Percentiles rank a stretch among this genome's conserved stretches.
phyloP scores from a whole-genome alignment of 2,329 filamentous ascomycete genomes.

The Calonectria hawksworthii region DNA sequence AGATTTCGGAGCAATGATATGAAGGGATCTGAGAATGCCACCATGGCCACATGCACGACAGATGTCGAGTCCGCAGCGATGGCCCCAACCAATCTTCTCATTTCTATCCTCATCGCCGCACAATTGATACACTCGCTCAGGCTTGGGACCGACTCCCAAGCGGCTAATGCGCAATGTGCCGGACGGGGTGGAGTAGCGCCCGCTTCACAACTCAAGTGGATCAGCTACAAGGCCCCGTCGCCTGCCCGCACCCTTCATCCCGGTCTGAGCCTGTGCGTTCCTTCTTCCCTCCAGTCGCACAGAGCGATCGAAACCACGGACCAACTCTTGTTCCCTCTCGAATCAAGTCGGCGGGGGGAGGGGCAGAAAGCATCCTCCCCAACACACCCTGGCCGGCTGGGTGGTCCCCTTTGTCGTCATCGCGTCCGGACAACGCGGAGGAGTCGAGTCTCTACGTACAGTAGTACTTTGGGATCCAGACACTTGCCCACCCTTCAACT shows the following conservation, averaged over 20 bases:
- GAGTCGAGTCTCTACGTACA: constrained; percentile 11
- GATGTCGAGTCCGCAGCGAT: not conserved
- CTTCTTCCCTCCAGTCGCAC: constrained; percentile 43
- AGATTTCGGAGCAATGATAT: not conserved
- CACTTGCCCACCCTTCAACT: not conserved
- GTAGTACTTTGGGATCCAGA: not conserved
- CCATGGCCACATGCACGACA: not conserved
- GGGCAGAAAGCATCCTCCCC: not conserved
- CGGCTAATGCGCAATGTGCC: constrained; percentile 33
- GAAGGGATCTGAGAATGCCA: not conserved
- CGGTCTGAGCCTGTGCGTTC: constrained; percentile 40
- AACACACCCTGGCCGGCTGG: not conserved
- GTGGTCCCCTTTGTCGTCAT: constrained; percentile 22
- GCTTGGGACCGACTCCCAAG: not conserved
- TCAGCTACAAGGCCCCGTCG: constrained; percentile 18
- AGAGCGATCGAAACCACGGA: constrained; percentile 44
- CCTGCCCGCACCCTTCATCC: constrained; percentile 43
- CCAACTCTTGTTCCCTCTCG: constrained; percentile 45
- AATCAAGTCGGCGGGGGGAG: constrained; percentile 22
- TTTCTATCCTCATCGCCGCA: not conserved
- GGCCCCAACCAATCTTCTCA: not conserved
- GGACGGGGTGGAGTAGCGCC: constrained; percentile 37
- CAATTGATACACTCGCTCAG: not conserved
- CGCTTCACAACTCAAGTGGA: constrained; percentile 29
- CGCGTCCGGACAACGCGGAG: constrained; percentile 21